Conservation (phyloP, 2,329 filamentous ascomycete species). For the Paecilomyces sp. region DNA sequence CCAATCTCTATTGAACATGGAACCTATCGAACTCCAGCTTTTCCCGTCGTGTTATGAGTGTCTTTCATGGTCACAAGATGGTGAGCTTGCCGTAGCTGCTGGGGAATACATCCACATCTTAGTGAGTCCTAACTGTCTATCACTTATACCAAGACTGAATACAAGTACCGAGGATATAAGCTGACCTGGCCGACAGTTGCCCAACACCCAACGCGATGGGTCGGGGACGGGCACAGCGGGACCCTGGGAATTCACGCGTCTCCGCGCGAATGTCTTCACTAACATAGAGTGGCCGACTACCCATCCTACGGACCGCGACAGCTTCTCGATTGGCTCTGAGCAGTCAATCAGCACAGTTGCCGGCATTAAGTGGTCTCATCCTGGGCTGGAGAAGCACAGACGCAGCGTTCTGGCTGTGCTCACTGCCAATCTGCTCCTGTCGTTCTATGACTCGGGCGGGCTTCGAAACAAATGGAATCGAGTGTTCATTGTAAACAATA, state of each 20-base stretch:
- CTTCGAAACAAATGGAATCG: conserved; percentile 45
- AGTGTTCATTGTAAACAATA: conserved; percentile 46
- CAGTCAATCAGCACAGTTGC: conserved; percentile 46
- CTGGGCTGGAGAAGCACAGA: conserved; percentile 48
- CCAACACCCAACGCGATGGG: conserved; percentile 6
- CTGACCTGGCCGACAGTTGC: conserved; percentile 7
- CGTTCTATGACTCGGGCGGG: conserved; percentile 48
- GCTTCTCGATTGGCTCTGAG: conserved; percentile 53
- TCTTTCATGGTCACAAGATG: conserved; percentile 53
- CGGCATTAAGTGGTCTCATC: conserved; percentile 50
- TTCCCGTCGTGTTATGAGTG: conserved; percentile 48
- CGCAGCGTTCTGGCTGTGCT: conserved; percentile 49
- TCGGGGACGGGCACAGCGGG: conserved; percentile 14
- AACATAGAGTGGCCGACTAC: conserved; percentile 42
- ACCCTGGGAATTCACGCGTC: conserved; percentile 31
- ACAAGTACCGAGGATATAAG: background rate
- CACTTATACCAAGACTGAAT: conserved; percentile 25
- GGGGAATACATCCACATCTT: conserved; percentile 50
- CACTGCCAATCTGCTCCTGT: conserved; percentile 50
- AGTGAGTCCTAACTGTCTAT: conserved; percentile 21
- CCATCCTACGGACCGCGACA: conserved; percentile 37
- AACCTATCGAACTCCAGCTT: conserved; percentile 31
- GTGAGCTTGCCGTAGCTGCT: conserved; percentile 50
- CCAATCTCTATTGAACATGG: conserved; percentile 11
- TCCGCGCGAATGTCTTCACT: conserved; percentile 48